Base-by-base conservation (phyloP, 306 rosid species). In the Abrus pulchellus region DNA sequence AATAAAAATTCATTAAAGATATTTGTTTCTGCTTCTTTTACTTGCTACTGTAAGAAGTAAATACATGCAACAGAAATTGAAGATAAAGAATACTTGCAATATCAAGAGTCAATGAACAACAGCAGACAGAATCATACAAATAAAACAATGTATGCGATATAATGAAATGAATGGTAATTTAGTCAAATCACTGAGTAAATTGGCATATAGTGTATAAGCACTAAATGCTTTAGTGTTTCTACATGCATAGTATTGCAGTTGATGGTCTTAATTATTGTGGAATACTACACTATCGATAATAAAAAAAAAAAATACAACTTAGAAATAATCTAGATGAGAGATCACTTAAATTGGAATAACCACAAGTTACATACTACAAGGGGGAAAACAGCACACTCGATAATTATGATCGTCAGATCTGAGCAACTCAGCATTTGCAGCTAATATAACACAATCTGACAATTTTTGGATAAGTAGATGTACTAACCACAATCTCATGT, bases 401-500 rank as follows among this genome's bases (percentile, higher is more conserved):
- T 44, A 60, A 29, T 30, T 53, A 41, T 28, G 61, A 62, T 83
- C 68, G 63, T 40, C 36, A 5, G 44, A 63, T 30, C 29, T 55
- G 61, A 72, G 41, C 49, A 65, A 45, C 64, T 56, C 56, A 40
- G 66, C 57, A 56, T 38, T 47, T 53, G 44, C 9, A 13, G 36
- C 7, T 52, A 13, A 14, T 68, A 63, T 48, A 67, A 32, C 67
- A 28, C 52, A 7, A 72, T 73, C 72, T 60, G 36, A 38, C 68
- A 74, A 57, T n/a, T 43, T 33, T 53, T 60, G 30, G 47, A 72
- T 54, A 71, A 53, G 68, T 83, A 47, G 54, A 67, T 41, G 66
- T 65, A 88, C 94, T 82, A 59, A 89, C 97, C 97, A 91, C 97
- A 80, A 91, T 91, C 77, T 91, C 97, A 45, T 79, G 88, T 36